Evolutionary conservation across 345 rosid species (phyloP).

Genomic region (Trapa bicornis): DNA sequence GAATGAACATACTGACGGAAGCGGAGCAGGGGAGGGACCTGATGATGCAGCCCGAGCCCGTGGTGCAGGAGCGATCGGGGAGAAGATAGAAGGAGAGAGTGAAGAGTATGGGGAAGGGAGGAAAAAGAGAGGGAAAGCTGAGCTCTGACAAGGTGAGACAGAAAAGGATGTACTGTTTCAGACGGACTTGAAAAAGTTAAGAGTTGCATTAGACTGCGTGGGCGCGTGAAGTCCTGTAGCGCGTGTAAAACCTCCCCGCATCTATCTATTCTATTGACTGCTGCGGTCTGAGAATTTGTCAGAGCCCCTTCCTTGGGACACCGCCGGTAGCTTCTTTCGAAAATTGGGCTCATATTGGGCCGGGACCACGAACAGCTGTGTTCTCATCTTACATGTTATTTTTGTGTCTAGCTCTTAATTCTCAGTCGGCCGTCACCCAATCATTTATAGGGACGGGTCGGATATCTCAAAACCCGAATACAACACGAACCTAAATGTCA

Average conservation of each 20-base stretch:
- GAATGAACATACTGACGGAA: not conserved
- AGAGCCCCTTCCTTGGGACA: no score
- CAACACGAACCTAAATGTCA: no score
- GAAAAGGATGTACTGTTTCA: not conserved
- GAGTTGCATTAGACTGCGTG: not conserved
- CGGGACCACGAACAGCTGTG: no score
- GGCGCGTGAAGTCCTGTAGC: conserved; percentile 14
- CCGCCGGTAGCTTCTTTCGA: no score
- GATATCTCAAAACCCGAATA: no score
- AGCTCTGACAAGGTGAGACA: not conserved
- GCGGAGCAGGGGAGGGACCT: not conserved
- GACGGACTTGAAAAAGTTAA: conserved; percentile 7
- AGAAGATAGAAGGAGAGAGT: not conserved
- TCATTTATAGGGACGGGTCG: no score
- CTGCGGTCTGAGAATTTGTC: no score
- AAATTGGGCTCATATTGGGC: no score
- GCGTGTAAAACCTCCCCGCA: not conserved
- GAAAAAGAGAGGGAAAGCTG: not conserved
- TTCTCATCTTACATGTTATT: no score
- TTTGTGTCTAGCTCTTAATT: no score
- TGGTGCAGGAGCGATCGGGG: not conserved
- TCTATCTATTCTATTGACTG: no score
- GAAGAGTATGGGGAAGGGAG: not conserved
- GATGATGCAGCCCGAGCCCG: not conserved
- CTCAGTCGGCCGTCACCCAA: no score